Base-by-base conservation (phyloP, 108 stramenopile genomes). In the Pelagomonas calceolata region DNA sequence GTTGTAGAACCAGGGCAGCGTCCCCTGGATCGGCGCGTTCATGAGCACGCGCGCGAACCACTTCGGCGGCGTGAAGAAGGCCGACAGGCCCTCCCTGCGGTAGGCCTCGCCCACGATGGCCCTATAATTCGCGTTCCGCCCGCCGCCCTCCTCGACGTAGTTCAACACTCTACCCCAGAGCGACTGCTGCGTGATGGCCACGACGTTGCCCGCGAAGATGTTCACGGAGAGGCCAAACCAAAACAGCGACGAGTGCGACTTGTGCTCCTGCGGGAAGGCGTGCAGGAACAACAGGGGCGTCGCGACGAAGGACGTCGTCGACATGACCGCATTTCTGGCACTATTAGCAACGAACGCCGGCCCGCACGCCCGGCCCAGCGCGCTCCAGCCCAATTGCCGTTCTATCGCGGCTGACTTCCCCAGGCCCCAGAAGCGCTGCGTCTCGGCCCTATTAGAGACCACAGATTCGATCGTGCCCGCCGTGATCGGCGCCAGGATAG, bases 161-260 rank as follows among this genome's bases (percentile, higher is more conserved):
- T 90, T 87, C 66, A 90, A 66, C 16, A 83, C 68, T 29, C 89
- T 69, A 16, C 89, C 89, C 89, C 89, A 90, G 30, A 88, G 68
- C 4, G 89, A 85, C 81, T 90, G 89, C 74, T 86, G 85, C 0
- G 87, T 90, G 71, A 90, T 88, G n/a, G 87, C 89, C 30, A 84
- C 71, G 29, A 79, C 83, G 68, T 90, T 90, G 43, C 87, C 87
- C 16, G 79, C 76, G 70, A 90, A 86, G 30, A 84, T 71, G 73
- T 90, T 90, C 82, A 87, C 77, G 0, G 81, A 77, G 67, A 90
- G 82, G 5, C 87, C 89, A 72, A 78, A 90, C 79, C 82, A 87
- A 75, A 90, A 88, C 7, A 90, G 76, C 4, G 74, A 79, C n/a
- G 73, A 39, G 44, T 80, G 69, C 63, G 67, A 78, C 76, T 89